A percentile compares a stretch with the other conserved stretches of the same genome.
Conservation (phyloP, 1,284 basidiomycete genomes). For the Microbotryum saponariae region DNA sequence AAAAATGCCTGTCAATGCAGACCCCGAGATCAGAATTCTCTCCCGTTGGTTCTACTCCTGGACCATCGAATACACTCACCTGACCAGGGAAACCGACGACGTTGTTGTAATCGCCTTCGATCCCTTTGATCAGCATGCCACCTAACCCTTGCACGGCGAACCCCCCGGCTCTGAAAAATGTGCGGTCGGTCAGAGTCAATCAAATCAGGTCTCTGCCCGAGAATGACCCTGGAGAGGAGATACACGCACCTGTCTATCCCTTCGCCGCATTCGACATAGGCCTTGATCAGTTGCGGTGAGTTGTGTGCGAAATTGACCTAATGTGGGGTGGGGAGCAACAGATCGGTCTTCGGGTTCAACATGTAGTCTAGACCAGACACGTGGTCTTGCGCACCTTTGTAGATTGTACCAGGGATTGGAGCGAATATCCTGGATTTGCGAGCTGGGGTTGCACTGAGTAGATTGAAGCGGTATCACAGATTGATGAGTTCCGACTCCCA, state of each 20-base stretch:
- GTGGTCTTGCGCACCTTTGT: slow-evolving; percentile 9
- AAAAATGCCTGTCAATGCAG: slow-evolving; percentile 46
- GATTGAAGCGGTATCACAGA: not conserved
- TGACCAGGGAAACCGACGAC: slow-evolving; percentile 82
- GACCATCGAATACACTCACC: slow-evolving; percentile 44
- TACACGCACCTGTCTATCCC: slow-evolving; percentile 71
- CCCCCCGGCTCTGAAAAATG: slow-evolving; percentile 58
- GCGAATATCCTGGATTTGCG: slow-evolving; percentile 26
- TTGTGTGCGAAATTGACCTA: slow-evolving; percentile 40
- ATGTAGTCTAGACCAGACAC: not conserved
- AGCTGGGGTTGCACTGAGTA: slow-evolving; percentile 24
- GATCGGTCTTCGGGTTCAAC: too few relatives aligned
- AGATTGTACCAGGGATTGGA: slow-evolving; percentile 9
- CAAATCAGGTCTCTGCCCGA: too few relatives aligned
- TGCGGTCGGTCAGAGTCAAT: not conserved
- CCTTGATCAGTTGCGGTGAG: slow-evolving; percentile 53
- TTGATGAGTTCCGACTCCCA: not conserved
- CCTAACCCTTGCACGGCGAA: slow-evolving; percentile 91
- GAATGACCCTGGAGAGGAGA: too few relatives aligned
- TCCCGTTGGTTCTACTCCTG: slow-evolving; percentile 3
- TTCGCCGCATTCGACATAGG: slow-evolving; percentile 82
- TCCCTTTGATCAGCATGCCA: slow-evolving; percentile 65
- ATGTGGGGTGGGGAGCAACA: slow-evolving; percentile 19
- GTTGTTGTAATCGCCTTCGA: slow-evolving; percentile 89
- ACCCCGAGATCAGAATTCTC: fast-evolving